Percentiles rank a stretch among this genome's conserved stretches.
phyloP scores from a whole-genome alignment of 257 asterid genomes.

The Solanum rostratum region DNA sequence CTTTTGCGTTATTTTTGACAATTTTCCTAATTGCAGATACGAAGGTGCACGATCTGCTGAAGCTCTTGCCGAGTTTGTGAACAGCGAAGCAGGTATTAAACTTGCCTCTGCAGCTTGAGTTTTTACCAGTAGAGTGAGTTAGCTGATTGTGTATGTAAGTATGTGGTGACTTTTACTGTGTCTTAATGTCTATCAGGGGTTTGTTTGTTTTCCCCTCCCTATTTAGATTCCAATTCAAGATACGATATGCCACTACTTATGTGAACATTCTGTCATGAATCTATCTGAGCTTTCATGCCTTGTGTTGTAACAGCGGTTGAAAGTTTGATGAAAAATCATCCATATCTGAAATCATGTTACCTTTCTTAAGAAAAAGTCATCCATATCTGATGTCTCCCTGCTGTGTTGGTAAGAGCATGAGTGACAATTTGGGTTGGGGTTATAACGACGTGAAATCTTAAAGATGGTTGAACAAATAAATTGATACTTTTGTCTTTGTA shows the following conservation, averaged over 20 bases:
- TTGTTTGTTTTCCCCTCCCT: neutral
- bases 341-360: neutral
- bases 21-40: slow-evolving; percentile 31
- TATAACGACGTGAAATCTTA: neutral
- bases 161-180: neutral
- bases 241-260: neutral
- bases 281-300: neutral
- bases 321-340: neutral
- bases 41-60: slow-evolving; percentile 79
- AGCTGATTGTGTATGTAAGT: neutral
- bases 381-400: neutral
- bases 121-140: neutral
- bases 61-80: slow-evolving; percentile 70
- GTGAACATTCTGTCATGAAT: neutral
- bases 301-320: neutral
- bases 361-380: neutral
- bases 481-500: neutral
- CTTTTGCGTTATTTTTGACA: neutral
- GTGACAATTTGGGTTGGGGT: neutral
- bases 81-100: slow-evolving; percentile 66
- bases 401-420: neutral
- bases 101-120: neutral
- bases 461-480: neutral
- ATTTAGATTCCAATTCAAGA: neutral
- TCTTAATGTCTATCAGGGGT: neutral